Evolutionary conservation across 148 eudicot species (phyloP).

Genomic region (Heliamphora exappendiculata): DNA sequence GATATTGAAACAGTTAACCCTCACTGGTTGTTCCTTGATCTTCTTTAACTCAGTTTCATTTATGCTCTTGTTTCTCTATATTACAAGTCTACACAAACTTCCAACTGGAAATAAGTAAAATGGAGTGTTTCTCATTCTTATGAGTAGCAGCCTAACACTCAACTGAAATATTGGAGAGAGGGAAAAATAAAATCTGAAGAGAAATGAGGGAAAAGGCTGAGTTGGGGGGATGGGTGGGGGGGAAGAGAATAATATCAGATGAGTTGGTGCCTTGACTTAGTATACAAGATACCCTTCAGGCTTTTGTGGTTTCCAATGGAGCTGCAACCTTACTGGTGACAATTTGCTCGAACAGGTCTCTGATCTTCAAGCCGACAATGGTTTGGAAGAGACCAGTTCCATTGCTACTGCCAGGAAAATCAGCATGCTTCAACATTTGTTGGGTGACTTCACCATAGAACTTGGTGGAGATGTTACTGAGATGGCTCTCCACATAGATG

Average conservation of each 20-base stretch:
- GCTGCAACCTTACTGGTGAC: slow-evolving; percentile 40
- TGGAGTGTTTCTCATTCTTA: slow-evolving; percentile 13
- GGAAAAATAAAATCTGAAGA: slow-evolving; percentile 6
- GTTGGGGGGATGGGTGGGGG: neutral
- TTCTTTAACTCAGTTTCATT: slow-evolving; percentile 11
- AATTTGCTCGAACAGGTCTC: slow-evolving; percentile 93
- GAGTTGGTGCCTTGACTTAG: slow-evolving; percentile 11
- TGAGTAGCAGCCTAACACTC: slow-evolving; percentile 10
- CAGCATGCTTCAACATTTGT: slow-evolving; percentile 92
- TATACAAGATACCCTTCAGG: slow-evolving; percentile 20
- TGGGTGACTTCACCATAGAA: slow-evolving; percentile 99
- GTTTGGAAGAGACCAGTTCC: slow-evolving; percentile 98
- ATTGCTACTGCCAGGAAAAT: slow-evolving; percentile 96
- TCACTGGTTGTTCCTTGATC: neutral
- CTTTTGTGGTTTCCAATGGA: slow-evolving; percentile 64
- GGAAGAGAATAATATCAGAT: neutral
- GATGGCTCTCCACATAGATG: slow-evolving; percentile 91
- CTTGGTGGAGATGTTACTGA: slow-evolving; percentile 91
- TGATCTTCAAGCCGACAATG: slow-evolving; percentile 83
- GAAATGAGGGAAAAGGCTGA: neutral
- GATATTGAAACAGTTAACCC: too few species aligned
- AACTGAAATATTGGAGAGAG: neutral
- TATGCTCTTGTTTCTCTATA: slow-evolving; percentile 21
- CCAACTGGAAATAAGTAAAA: slow-evolving; percentile 19
- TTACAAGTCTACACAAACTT: slow-evolving; percentile 23